phyloP scores from a whole-genome alignment of 306 rosid genomes.

The Ammopiptanthus mongolicus region DNA sequence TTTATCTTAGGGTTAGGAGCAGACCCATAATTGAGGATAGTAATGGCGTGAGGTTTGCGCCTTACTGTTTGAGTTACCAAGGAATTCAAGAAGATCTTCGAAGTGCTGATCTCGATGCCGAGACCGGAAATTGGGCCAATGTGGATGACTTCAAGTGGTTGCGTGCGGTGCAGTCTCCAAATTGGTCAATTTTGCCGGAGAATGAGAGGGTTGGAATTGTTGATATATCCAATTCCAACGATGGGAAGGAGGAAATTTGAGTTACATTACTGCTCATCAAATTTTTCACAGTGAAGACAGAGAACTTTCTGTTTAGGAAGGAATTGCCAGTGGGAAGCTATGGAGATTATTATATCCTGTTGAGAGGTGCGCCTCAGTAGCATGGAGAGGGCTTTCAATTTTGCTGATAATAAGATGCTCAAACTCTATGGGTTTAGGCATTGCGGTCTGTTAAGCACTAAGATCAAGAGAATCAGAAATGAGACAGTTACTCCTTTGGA shows the following conservation, averaged over 20 bases:
- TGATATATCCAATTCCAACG: constrained; percentile 25
- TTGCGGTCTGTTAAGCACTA: constrained; percentile 88
- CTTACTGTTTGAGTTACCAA: constrained; percentile 61
- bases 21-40: constrained; percentile 81
- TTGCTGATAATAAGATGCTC: constrained; percentile 94
- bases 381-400: constrained; percentile 98
- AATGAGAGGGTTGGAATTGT: constrained; percentile 51
- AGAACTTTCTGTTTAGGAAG: too few relatives aligned
- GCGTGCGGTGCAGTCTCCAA: constrained; percentile 70
- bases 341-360: constrained; percentile 97
- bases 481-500: constrained; percentile 80
- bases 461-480: constrained; percentile 86
- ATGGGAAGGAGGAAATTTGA: constrained; percentile 28
- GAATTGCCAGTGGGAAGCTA: too few relatives aligned
- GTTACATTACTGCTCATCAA: too few relatives aligned
- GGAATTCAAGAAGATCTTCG: constrained; percentile 69
- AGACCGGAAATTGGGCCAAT: constrained; percentile 78
- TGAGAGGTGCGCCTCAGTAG: constrained; percentile 84
- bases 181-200: constrained; percentile 75
- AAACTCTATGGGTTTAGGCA: constrained; percentile 85
- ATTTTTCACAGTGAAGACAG: too few relatives aligned
- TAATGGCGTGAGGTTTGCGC: constrained; percentile 61
- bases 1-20: constrained; percentile 85
- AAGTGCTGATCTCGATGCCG: constrained; percentile 46
- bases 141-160: constrained; percentile 91